A percentile compares a stretch with the other conserved stretches of the same genome.
phyloP scores from a whole-genome alignment of 78 protist species.

The Paulinella micropora region DNA sequence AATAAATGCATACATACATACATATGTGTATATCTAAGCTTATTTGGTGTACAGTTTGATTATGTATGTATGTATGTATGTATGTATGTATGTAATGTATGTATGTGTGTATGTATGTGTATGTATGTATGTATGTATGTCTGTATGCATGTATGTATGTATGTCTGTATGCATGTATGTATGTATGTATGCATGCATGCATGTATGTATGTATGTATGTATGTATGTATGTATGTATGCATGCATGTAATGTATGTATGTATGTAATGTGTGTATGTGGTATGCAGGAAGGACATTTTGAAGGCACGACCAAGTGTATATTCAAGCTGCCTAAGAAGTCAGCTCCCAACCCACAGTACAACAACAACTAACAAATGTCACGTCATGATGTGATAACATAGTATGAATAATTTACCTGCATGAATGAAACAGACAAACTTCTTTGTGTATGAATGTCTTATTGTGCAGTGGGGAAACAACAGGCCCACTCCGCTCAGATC shows the following conservation, averaged over 20 bases:
- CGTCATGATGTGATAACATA: background rate
- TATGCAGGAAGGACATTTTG: background rate
- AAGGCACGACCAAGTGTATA: background rate
- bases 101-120: background rate
- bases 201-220: background rate
- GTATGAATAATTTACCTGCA: background rate
- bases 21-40: no score
- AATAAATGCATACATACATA: no score
- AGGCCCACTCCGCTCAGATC: no score
- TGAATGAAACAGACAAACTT: background rate
- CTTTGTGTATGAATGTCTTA: no score
- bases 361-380: background rate
- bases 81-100: background rate
- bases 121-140: background rate
- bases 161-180: background rate
- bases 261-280: background rate
- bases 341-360: no score
- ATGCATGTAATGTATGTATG: background rate
- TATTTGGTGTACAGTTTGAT: no score
- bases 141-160: background rate
- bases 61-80: background rate
- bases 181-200: background rate
- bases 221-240: background rate
- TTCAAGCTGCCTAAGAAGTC: no score
- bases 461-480: no score